phyloP scores from a whole-genome alignment of 2,329 filamentous ascomycete species.

The Arthrinium phaeospermum region DNA sequence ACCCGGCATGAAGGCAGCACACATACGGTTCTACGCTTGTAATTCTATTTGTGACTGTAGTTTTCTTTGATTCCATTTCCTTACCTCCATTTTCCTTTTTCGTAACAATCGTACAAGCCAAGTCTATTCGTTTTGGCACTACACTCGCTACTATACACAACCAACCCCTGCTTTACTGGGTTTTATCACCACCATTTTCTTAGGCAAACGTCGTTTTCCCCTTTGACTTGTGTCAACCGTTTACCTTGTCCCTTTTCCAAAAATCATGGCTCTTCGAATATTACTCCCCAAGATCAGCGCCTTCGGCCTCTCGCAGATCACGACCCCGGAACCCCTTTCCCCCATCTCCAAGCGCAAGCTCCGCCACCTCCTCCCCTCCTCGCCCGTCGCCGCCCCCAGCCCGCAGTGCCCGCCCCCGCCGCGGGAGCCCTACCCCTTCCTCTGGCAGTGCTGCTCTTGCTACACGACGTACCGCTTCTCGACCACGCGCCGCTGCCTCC shows the following conservation, averaged over 20 bases:
- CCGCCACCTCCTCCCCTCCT: not conserved
- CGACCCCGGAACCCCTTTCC: not conserved
- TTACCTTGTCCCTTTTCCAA: not conserved
- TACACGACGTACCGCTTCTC: conserved; percentile 37
- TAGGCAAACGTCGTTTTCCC: not conserved
- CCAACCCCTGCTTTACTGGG: not conserved
- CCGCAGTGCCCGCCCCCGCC: conserved; percentile 29
- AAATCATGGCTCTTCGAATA: not conserved
- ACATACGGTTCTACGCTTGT: not conserved
- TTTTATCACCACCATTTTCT: not conserved
- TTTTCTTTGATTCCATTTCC: not conserved
- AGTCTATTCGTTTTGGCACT: not conserved
- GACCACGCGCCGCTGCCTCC: conserved; percentile 42
- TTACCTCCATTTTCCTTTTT: not conserved
- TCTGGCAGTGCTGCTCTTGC: conserved; percentile 45
- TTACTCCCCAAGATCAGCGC: not conserved
- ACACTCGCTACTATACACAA: not conserved
- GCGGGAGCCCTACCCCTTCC: conserved; percentile 34
- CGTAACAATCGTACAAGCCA: not conserved
- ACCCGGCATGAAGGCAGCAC: not conserved
- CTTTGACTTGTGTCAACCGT: too few species aligned
- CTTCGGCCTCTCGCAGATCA: not conserved
- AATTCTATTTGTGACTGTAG: not conserved
- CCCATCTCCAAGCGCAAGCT: not conserved
- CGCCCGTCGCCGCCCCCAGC: not conserved